A percentile compares a stretch with the other conserved stretches of the same genome.
phyloP scores from a whole-genome alignment of 2,329 filamentous ascomycete genomes.

The Tolypocladium amazonense region DNA sequence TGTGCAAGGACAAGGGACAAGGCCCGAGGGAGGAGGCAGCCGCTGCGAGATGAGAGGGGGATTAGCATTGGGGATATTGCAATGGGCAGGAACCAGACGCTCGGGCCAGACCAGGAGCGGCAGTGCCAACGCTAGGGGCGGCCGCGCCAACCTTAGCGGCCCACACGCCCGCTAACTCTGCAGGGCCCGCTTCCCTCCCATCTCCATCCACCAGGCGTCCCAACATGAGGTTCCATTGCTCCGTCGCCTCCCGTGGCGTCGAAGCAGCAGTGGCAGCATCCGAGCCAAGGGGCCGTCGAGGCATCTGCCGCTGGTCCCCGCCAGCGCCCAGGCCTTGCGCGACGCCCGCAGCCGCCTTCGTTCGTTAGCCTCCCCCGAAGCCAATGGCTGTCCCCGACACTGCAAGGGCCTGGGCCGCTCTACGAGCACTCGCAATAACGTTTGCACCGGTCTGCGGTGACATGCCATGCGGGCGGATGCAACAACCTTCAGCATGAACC shows the following conservation, averaged over 20 bases:
- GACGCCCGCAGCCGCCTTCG: neutral
- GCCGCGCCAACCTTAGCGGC: neutral
- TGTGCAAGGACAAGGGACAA: neutral
- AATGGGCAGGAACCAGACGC: neutral
- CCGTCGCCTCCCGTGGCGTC: no score
- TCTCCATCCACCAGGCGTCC: neutral
- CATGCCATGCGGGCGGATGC: neutral
- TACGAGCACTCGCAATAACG: no score
- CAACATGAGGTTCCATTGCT: neutral
- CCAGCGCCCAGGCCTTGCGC: neutral
- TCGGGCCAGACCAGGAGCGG: constrained; percentile 3
- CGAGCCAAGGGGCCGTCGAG: neutral
- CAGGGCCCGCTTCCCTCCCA: neutral
- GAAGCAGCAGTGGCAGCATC: no score
- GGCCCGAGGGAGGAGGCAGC: neutral
- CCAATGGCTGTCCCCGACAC: neutral
- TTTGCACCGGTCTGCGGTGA: neutral
- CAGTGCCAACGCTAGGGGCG: constrained; percentile 2
- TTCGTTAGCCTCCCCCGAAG: neutral
- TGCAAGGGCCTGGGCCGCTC: neutral
- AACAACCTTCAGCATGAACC: neutral
- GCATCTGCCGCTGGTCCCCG: neutral
- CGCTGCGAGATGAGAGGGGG: neutral
- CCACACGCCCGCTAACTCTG: neutral
- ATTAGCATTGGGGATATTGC: neutral